These are phyloP conservation scores for Stentor roeselii DNA, from an alignment of 73 alveolate species.

Conservation along the genomic window DNA sequence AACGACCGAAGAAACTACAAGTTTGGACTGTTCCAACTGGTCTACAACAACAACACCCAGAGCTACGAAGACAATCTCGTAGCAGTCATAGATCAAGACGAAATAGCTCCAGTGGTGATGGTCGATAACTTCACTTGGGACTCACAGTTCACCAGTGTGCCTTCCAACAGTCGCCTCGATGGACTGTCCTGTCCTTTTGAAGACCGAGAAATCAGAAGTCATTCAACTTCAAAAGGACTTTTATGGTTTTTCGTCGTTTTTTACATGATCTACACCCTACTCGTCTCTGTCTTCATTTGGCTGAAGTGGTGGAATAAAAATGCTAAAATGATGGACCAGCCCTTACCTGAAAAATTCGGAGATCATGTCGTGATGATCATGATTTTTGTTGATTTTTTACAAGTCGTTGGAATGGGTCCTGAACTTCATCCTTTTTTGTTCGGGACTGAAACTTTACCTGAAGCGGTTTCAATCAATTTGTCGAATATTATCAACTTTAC, in stretches of 20 bases:
- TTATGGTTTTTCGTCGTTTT: not conserved
- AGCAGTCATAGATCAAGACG: not conserved
- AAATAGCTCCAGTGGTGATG: not conserved
- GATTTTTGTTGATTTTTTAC: not conserved
- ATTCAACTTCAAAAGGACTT: not conserved
- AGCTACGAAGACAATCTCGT: not conserved
- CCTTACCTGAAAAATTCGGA: not conserved
- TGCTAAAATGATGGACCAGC: not conserved
- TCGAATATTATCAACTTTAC: constrained; percentile 1
- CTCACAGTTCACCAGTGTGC: not conserved
- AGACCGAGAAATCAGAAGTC: not conserved
- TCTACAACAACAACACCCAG: not conserved
- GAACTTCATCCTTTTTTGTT: not conserved
- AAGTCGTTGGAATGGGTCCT: constrained; percentile 14
- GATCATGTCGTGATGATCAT: not conserved
- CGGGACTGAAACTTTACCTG: not conserved
- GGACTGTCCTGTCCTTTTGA: not conserved
- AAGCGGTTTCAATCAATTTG: not conserved
- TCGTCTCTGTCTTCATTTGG: not conserved
- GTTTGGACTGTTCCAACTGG: not conserved
- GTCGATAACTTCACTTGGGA: not conserved
- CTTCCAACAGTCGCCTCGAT: not conserved
- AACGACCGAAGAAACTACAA: not conserved
- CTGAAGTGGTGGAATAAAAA: not conserved
- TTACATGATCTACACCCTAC: not conserved